Evolutionary conservation across 306 rosid genomes (phyloP), one percentile per base, ranked within the genome.

Genomic region (Trifolium pratense): DNA sequence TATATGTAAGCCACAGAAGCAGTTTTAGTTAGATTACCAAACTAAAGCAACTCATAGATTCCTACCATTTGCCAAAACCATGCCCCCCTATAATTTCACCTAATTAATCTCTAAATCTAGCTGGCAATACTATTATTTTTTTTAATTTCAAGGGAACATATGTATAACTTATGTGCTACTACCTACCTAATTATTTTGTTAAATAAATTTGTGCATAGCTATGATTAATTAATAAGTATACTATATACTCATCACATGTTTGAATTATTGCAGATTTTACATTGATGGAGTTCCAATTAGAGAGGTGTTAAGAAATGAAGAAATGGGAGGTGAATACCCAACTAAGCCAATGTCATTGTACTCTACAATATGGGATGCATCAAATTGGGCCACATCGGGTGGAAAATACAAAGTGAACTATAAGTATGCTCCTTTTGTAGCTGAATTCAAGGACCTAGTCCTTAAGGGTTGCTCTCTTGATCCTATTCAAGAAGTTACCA

Each of bases 331-430:
- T 7, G 99, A 95, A 9, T 91, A 77, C 77, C 99, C 99, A 23
- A 82, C 96, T 1, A 95, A 95, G 84, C 97, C 99, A 40, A 95
- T 95, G 99, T 81, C 96, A 2, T 45, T 91, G 16, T 95, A 95
- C 11, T 40, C 97, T 1, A 95, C 99, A 1, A 86, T 95, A 72
- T 95, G 99, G 99, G 99, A 95, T 40, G 99, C 97, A 8, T 91
- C 97, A 66, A 88, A 69, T 74, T 95, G 99, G 99, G 99, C 97
- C 31, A 91, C 99, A 2, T 83, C 88, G 0, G 99, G 97, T 0
- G 99, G 99, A 20, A 86, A 53, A 74, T 90, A 80, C 90, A 90
- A 88, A 80, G 96, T 87, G 21, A 88, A 95, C 72, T 95, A 95
- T 66, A 90, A 90, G 43, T 90, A 80, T 69, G 95, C 97, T 25